Base-by-base conservation (phyloP, 176 grass and related monocot genomes). In the Lolium rigidum region DNA sequence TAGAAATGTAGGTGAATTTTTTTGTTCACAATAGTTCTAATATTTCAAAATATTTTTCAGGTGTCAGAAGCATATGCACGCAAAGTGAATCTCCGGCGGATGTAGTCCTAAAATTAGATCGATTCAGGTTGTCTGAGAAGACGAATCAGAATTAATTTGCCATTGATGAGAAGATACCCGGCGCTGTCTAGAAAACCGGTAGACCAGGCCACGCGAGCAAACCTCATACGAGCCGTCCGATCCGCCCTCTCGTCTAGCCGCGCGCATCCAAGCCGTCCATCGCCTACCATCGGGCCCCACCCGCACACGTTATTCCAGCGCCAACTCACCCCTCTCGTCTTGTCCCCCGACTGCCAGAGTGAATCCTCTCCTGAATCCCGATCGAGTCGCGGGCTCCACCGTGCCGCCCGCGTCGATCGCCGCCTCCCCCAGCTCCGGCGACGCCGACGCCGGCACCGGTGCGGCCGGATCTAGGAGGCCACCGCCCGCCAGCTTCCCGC, bases 351-450 rank as follows among this genome's bases (percentile, higher is more conserved):
- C 9, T 28, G 77, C 60, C 60, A 44, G 58, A 61, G 21, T 55
- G 38, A 39, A 7, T 68, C 76, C 17, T 61, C 82, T 15, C 35
- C 25, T 20, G n/a, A 88, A 57, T 47, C 26, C 15, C 21, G n/a
- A 88, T 88, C 80, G 3, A 73, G 59, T 88, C 80, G 47, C 59
- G 48, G 17, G 10, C 70, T 9, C 17, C 15, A 1, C 21, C 71
- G 37, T 35, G 25, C 72, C 46, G 56, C 57, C 72, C 46, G 56
- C 57, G 41, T 63, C 57, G 69, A 50, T 46, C 56, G 31, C 70
- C 35, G 57, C 50, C 60, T 24, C 79, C 56, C 15, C 31, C 79
- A 8, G 66, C 79, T 70, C 80, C 41, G 25, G 63, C 24, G 48
- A 20, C 49, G 0, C 10, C 0, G 35, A 4, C 28, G 0, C 31